Evolutionary conservation across 2,329 filamentous ascomycete genomes (phyloP).

Genomic region (Botryosphaeria dothidea): DNA sequence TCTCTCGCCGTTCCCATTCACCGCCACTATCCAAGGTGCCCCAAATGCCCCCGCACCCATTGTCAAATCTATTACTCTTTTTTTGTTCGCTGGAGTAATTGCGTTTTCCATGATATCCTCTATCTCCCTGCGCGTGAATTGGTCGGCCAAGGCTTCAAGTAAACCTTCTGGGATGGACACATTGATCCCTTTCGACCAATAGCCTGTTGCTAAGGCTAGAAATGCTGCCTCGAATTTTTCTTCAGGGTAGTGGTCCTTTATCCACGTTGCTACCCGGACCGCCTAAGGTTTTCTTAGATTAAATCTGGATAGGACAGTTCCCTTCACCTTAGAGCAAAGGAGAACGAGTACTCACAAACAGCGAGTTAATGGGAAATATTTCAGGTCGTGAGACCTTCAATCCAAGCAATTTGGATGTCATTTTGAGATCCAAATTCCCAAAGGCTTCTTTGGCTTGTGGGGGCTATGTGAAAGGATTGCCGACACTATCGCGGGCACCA

Average conservation of each 20-base stretch:
- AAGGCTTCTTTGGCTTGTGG: slow-evolving; percentile 15
- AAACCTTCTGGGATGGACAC: slow-evolving; percentile 18
- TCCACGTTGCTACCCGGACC: slow-evolving; percentile 19
- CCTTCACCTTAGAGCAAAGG: not conserved
- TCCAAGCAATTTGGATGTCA: not conserved
- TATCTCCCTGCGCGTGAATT: slow-evolving; percentile 7
- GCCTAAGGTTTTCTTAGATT: slow-evolving; percentile 1
- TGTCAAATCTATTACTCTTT: slow-evolving; percentile 20
- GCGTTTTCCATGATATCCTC: slow-evolving; percentile 21
- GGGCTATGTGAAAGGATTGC: slow-evolving; percentile 17
- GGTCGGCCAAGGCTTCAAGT: not conserved
- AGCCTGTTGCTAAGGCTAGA: slow-evolving; percentile 16
- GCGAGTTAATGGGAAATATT: not conserved
- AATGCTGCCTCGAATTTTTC: slow-evolving; percentile 22
- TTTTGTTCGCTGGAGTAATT: slow-evolving; percentile 21
- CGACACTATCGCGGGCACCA: slow-evolving; percentile 18
- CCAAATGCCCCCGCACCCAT: slow-evolving; percentile 20
- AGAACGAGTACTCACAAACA: not conserved
- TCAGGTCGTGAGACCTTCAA: not conserved
- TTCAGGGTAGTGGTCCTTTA: slow-evolving; percentile 21
- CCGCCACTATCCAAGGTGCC: slow-evolving; percentile 19
- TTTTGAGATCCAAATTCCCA: not conserved
- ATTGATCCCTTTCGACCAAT: slow-evolving; percentile 20
- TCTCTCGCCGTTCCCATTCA: slow-evolving; percentile 12
- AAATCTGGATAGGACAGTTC: not conserved